Evolutionary conservation across 352 stramenopile species (phyloP).

Genomic region (Phytophthora palmivora): DNA sequence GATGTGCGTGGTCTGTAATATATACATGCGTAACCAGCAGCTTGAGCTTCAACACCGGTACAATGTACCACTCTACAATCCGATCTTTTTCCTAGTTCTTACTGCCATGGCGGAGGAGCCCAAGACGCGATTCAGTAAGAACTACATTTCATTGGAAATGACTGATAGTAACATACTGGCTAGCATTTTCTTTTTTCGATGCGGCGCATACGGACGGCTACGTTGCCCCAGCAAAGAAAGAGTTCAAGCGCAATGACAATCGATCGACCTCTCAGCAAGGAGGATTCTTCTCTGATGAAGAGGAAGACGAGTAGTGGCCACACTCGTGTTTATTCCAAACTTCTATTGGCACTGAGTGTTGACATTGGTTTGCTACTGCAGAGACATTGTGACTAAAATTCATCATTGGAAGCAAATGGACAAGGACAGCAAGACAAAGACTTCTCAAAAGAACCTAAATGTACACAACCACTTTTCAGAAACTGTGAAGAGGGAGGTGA

Average conservation of each 20-base stretch:
- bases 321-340: not conserved
- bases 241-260: constrained; percentile 1
- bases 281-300: constrained; percentile 38
- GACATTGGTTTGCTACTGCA: constrained; percentile 5
- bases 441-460: constrained; percentile 3
- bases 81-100: constrained; percentile 12
- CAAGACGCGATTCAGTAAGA: constrained; percentile 26
- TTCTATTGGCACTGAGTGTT: not conserved
- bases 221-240: constrained; percentile 8
- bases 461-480: constrained; percentile 14
- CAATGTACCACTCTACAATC: constrained; percentile 11
- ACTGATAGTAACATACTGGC: not conserved
- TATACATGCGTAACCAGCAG: constrained; percentile 23
- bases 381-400: constrained; percentile 33
- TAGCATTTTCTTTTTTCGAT: constrained; percentile 54
- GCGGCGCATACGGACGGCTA: constrained; percentile 44
- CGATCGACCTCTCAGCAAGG: constrained; percentile 1
- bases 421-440: constrained; percentile 18
- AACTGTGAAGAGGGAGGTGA: constrained; percentile 3
- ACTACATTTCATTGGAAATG: no score
- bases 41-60: constrained; percentile 20
- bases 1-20: constrained; percentile 62
- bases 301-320: constrained; percentile 32
- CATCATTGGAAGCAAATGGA: constrained; percentile 25
- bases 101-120: constrained; percentile 15